Percentiles rank a stretch among this genome's conserved stretches.
Conservation (phyloP, 2,329 filamentous ascomycete genomes). For the Periconia sp. region DNA sequence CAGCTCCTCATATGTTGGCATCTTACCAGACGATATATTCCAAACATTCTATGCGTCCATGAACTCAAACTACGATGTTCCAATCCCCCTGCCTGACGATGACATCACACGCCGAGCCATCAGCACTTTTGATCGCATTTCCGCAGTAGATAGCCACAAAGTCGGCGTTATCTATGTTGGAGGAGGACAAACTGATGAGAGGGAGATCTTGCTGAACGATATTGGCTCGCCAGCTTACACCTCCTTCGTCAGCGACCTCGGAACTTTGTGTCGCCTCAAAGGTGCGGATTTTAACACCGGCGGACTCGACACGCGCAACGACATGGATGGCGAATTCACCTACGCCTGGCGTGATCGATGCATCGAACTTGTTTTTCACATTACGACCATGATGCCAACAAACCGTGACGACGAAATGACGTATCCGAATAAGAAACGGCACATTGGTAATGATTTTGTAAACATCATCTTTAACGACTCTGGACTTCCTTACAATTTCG, state of each 20-base stretch:
- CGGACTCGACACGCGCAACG: constrained; percentile 78
- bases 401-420: constrained; percentile 77
- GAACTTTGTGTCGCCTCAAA: constrained; percentile 79
- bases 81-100: constrained; percentile 75
- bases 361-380: constrained; percentile 93
- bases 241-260: constrained; percentile 80
- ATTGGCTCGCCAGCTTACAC: constrained; percentile 88
- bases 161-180: constrained; percentile 94
- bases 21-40: constrained; percentile 76
- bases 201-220: constrained; percentile 85
- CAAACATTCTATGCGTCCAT: constrained; percentile 70
- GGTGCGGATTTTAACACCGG: constrained; percentile 91
- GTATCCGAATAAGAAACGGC: constrained; percentile 81
- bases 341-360: constrained; percentile 95
- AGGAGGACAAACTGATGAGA: constrained; percentile 81
- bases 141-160: constrained; percentile 93
- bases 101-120: constrained; percentile 77
- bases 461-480: constrained; percentile 99
- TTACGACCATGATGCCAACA: constrained; percentile 97
- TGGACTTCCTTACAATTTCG: constrained; percentile 83
- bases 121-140: constrained; percentile 80
- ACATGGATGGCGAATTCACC: constrained; percentile 84
- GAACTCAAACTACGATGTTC: constrained; percentile 57
- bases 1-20: constrained; percentile 61
- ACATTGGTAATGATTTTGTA: constrained; percentile 97